Evolutionary conservation across 371 early-diverging fungal genomes (phyloP), one percentile per base, ranked within the genome.

Genomic region (Apophysomyces elegans): DNA sequence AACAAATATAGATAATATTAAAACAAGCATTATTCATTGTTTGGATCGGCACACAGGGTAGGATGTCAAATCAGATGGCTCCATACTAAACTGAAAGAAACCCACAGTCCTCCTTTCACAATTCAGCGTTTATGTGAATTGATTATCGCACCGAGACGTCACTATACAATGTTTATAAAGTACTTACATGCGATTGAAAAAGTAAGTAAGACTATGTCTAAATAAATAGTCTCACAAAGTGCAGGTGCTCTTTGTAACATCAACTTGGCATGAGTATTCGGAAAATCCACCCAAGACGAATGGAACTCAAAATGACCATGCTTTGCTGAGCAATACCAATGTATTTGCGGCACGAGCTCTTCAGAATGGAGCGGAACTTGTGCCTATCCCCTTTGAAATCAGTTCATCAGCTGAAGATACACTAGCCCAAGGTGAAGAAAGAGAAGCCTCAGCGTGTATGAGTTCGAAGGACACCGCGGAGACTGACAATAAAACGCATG

Each of bases 151-250:
- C 87, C 87, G 1, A 68, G 73, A 45, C 74, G 75, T 16, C 83
- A 86, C 44, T 85, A 87, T 62, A 74, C 73, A 44, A 77, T 76
- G 67, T 81, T 82, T 56, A 69, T 83, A 44, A 87, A 87, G 66
- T 87, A 87, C 43, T 63, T 87, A 41, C 77, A 86, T 61, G 87
- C 87, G 5, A 76, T 87, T 32, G 83, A 87, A 67, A 87, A 87
- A 78, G 86, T 83, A 79, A 21, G 50, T 11, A 16, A 44, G 26
- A 36, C 16, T 37, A n/a, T 39, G n/a, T 35, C 47, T 56, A 26
- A 26, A 2, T 26, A 26, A 26, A 26, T 26, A 0, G 32, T 26
- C 57, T 62, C 37, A 21, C 18, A 7, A n/a, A 2, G 32, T 18
- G 5, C n/a, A 76, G 77, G 77, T 73, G 7, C 64, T 80, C 16